A percentile compares a stretch with the other conserved stretches of the same genome.
These are phyloP conservation scores for Alisma plantagoaquatica DNA, from an alignment of 106 monocot species.

Conservation along the genomic window DNA sequence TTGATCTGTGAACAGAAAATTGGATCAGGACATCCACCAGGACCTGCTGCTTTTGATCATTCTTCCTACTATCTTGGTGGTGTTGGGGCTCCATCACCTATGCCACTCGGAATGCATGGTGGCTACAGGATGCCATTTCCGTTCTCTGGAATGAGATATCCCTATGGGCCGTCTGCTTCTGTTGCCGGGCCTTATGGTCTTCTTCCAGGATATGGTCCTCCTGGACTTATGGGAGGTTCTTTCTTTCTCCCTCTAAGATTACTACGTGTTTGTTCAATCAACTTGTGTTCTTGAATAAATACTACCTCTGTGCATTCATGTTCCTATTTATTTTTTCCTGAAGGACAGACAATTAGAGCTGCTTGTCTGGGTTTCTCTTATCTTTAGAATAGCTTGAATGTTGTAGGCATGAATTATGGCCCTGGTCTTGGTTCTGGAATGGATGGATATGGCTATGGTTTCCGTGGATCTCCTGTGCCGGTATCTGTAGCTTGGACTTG, in stretches of 20 bases:
- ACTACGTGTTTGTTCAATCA: too few relatives aligned
- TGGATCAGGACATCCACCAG: slow-evolving; percentile 21
- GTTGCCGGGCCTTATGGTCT: slow-evolving; percentile 31
- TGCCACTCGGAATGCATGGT: slow-evolving; percentile 16
- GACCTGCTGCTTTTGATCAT: slow-evolving; percentile 21
- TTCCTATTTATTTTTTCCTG: too few relatives aligned
- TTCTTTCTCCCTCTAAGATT: slow-evolving; percentile 21
- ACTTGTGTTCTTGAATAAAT: too few relatives aligned
- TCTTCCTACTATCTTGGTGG: slow-evolving; percentile 25
- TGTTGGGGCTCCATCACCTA: slow-evolving; percentile 25
- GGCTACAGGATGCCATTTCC: slow-evolving; percentile 22
- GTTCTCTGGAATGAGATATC: slow-evolving; percentile 28
- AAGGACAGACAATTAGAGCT: too few relatives aligned
- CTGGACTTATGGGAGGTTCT: slow-evolving; percentile 28
- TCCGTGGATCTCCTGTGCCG: slow-evolving; percentile 40
- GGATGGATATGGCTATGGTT: slow-evolving; percentile 40
- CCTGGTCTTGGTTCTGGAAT: slow-evolving; percentile 25
- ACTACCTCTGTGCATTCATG: too few relatives aligned
- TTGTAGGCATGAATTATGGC: slow-evolving; percentile 34
- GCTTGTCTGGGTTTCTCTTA: neutral
- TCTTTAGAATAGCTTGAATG: slow-evolving; percentile 1
- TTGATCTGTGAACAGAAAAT: slow-evolving; percentile 18
- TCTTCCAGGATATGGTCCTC: slow-evolving; percentile 28
- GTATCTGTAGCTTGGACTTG: slow-evolving; percentile 21
- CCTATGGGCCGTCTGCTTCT: slow-evolving; percentile 25